Percentiles rank a stretch among this genome's conserved stretches.
These are phyloP conservation scores for Daldinia childiae DNA, from an alignment of 495 filamentous ascomycete species.

Conservation along the genomic window DNA sequence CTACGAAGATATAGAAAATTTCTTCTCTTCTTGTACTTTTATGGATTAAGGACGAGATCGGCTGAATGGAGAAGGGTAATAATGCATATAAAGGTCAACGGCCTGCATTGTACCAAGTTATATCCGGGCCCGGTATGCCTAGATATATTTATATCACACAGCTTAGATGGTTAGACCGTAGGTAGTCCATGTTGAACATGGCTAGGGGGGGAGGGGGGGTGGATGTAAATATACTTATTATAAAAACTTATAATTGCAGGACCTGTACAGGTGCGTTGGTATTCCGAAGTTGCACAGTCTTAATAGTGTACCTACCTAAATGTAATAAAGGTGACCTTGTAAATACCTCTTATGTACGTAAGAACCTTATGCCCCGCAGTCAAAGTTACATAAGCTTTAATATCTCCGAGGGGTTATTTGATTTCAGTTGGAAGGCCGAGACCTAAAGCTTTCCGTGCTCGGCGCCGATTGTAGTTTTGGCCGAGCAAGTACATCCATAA, in stretches of 20 bases:
- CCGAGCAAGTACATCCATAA: conserved; percentile 41
- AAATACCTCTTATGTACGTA: neutral
- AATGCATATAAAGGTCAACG: neutral
- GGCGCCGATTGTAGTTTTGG: conserved; percentile 40
- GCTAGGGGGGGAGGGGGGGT: no score
- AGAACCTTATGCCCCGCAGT: conserved; percentile 1
- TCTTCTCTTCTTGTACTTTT: neutral
- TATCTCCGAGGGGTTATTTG: conserved; percentile 35
- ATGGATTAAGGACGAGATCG: neutral
- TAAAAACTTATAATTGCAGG: no score
- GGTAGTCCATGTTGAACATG: neutral
- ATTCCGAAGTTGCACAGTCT: no score
- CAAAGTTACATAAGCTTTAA: conserved; percentile 10
- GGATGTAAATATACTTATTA: neutral
- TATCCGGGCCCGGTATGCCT: neutral
- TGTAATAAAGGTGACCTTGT: neutral
- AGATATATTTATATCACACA: neutral
- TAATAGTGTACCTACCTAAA: no score
- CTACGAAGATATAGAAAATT: neutral
- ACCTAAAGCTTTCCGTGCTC: conserved; percentile 29
- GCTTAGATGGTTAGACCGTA: neutral
- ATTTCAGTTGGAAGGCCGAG: neutral
- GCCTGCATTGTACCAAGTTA: neutral
- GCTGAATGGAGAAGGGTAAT: neutral
- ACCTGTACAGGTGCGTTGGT: no score